A percentile compares a stretch with the other conserved stretches of the same genome.
Evolutionary conservation across 371 early-diverging fungal species (phyloP).

Genomic region (Catenaria anguillulae): DNA sequence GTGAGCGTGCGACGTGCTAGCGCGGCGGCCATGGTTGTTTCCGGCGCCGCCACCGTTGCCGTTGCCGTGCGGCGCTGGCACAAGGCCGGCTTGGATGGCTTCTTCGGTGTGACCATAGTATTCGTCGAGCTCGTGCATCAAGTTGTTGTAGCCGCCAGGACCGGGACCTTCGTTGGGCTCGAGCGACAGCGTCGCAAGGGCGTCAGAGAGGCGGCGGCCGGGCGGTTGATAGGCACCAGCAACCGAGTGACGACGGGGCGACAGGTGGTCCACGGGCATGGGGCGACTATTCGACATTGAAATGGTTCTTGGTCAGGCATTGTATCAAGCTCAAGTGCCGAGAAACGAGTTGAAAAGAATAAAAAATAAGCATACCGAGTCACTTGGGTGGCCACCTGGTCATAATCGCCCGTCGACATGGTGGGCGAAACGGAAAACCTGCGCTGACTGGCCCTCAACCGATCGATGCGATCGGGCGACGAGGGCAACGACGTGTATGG

Average conservation of each 20-base stretch:
- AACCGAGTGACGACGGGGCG: slow-evolving; percentile 6
- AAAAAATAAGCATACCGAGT: neutral
- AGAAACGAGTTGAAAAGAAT: neutral
- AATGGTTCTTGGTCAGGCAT: too few relatives aligned
- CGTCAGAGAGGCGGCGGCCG: slow-evolving; percentile 1
- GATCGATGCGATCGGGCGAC: slow-evolving; percentile 2
- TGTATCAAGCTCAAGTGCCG: too few relatives aligned
- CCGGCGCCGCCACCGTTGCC: neutral
- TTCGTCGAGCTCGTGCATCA: neutral
- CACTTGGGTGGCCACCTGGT: neutral
- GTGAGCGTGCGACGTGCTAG: neutral
- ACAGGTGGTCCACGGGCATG: neutral
- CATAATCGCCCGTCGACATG: neutral
- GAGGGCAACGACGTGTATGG: neutral
- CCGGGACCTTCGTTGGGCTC: neutral
- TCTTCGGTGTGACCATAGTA: neutral
- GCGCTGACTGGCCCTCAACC: neutral
- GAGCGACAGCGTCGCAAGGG: neutral
- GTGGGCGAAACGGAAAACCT: slow-evolving; percentile 1
- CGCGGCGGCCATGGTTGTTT: neutral
- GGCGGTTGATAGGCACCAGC: slow-evolving; percentile 3
- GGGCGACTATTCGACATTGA: neutral
- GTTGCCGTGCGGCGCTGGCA: neutral
- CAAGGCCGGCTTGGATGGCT: neutral
- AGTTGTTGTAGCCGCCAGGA: neutral